Percentiles rank a stretch among this genome's conserved stretches.
These are phyloP conservation scores for Leishmania major DNA, from an alignment of 208 protist genomes.

Conservation along the genomic window DNA sequence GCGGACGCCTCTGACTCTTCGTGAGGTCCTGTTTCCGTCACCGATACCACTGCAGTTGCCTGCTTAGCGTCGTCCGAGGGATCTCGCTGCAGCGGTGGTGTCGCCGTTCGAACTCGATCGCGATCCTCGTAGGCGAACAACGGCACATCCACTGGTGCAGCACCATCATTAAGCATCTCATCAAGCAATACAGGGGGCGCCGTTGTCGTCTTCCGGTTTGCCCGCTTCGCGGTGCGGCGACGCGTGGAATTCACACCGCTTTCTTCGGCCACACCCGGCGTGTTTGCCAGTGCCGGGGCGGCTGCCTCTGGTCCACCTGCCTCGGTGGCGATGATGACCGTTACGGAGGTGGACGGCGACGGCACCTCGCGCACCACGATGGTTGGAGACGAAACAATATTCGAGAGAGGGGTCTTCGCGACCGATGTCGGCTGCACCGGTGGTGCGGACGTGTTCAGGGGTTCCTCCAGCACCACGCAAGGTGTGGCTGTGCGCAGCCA, in stretches of 20 bases:
- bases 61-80: neutral
- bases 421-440: neutral
- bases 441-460: neutral
- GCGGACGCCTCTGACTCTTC: no score
- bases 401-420: neutral
- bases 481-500: slow-evolving; percentile 8
- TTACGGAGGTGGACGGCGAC: neutral
- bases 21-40: neutral
- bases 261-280: neutral
- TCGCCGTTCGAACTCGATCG: neutral
- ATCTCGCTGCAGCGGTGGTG: neutral
- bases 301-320: neutral
- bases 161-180: no score
- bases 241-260: neutral
- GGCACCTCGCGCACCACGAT: neutral
- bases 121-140: neutral
- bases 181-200: no score
- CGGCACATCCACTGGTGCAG: neutral
- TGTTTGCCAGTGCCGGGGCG: no score
- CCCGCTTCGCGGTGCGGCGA: neutral
- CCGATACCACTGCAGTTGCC: neutral
- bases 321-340: neutral
- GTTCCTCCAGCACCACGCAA: neutral
- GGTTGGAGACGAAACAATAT: neutral
- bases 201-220: no score